phyloP scores from a whole-genome alignment of 768 basidiomycete genomes.

The Tylopilus intermedius region DNA sequence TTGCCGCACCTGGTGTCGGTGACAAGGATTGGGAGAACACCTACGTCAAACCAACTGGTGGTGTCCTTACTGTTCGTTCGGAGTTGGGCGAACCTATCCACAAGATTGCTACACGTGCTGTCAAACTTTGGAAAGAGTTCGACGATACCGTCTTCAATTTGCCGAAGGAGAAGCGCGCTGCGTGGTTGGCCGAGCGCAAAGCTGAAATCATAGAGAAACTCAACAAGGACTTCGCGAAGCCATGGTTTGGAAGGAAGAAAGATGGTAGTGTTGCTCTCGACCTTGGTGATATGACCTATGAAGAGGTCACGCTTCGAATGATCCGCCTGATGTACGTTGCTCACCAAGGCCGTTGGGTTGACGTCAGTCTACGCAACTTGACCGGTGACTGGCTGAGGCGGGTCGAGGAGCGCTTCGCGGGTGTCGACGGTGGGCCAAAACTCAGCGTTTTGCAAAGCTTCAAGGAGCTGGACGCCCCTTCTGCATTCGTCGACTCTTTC shows the following conservation, averaged over 20 bases:
- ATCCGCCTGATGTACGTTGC: slow-evolving; percentile 90
- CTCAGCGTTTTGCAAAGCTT: slow-evolving; percentile 85
- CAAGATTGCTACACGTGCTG: slow-evolving; percentile 95
- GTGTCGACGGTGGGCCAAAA: slow-evolving; percentile 77
- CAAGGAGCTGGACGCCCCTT: slow-evolving; percentile 75
- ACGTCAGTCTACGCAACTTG: slow-evolving; percentile 84
- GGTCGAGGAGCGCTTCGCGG: slow-evolving; percentile 91
- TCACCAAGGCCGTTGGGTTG: slow-evolving; percentile 92
- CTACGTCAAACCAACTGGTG: slow-evolving; percentile 89
- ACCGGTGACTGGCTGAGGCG: slow-evolving; percentile 96
- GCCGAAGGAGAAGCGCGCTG: slow-evolving; percentile 89
- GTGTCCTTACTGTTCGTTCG: slow-evolving; percentile 93
- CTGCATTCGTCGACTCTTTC: slow-evolving; percentile 72
- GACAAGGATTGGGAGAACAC: slow-evolving; percentile 93
- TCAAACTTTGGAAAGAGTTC: slow-evolving; percentile 99
- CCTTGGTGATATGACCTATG: slow-evolving; percentile 96
- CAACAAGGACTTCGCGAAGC: slow-evolving; percentile 94
- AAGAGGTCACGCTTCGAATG: slow-evolving; percentile 90
- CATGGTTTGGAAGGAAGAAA: slow-evolving; percentile 97
- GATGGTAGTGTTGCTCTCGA: slow-evolving; percentile 79
- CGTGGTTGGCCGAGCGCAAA: slow-evolving; percentile 83
- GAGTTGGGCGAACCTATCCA: slow-evolving; percentile 99
- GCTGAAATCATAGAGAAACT: slow-evolving; percentile 87
- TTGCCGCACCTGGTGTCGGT: slow-evolving; percentile 87
- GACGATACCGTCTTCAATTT: slow-evolving; percentile 94